These are phyloP conservation scores for Pelargonium fulgidum DNA, from an alignment of 441 rosid species.

Conservation along the genomic window DNA sequence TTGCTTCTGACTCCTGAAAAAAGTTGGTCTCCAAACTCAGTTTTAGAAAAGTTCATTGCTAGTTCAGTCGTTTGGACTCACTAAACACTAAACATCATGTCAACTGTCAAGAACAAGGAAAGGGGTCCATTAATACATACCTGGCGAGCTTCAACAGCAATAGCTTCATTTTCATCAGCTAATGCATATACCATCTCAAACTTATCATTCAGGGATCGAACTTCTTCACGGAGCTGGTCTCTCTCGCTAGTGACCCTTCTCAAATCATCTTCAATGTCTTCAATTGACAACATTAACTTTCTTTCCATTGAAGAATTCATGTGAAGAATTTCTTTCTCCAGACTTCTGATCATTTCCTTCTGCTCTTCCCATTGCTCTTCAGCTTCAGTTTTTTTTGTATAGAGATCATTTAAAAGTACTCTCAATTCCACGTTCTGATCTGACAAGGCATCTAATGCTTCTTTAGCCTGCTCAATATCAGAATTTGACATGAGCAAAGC, in stretches of 20 bases:
- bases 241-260: conserved; percentile 43
- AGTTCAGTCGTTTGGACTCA: background rate
- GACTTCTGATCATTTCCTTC: conserved; percentile 51
- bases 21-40: conserved; percentile 13
- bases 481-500: conserved; percentile 42
- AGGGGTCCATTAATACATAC: conserved; percentile 29
- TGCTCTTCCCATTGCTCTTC: conserved; percentile 70
- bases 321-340: conserved; percentile 72
- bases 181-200: conserved; percentile 61
- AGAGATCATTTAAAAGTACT: conserved; percentile 56
- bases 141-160: conserved; percentile 78
- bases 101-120: conserved; percentile 15
- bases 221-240: conserved; percentile 55
- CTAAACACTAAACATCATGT: conserved; percentile 3
- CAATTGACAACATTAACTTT: conserved; percentile 39
- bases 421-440: conserved; percentile 69
- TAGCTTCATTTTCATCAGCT: conserved; percentile 90
- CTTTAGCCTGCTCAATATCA: conserved; percentile 53
- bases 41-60: conserved; percentile 1
- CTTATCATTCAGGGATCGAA: conserved; percentile 51
- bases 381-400: conserved; percentile 54
- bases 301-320: conserved; percentile 47
- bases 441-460: conserved; percentile 43
- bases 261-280: conserved; percentile 48
- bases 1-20: conserved; percentile 68